Percentiles rank a stretch among this genome's conserved stretches.
phyloP scores from a whole-genome alignment of 208 protist species.

The Leishmania amazonensis region DNA sequence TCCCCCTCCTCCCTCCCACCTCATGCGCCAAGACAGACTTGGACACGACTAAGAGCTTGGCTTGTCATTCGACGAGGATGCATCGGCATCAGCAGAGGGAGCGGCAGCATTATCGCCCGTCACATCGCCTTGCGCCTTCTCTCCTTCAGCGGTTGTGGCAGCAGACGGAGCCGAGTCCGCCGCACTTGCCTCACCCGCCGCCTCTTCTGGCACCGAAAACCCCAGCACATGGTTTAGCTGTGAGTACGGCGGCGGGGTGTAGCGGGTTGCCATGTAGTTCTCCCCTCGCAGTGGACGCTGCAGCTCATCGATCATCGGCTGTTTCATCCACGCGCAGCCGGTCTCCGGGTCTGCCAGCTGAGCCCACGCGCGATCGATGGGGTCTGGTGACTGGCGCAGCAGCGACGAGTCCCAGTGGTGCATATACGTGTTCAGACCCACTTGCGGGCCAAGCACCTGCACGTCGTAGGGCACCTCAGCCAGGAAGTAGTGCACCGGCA shows the following conservation, averaged over 20 bases:
- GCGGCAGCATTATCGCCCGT: background rate
- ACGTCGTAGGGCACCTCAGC: conserved; percentile 86
- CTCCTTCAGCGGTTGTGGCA: background rate
- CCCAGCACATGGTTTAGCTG: conserved; percentile 62
- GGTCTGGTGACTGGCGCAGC: conserved; percentile 86
- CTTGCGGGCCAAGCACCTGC: conserved; percentile 79
- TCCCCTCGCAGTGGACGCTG: conserved; percentile 82
- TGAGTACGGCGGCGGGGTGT: conserved; percentile 87
- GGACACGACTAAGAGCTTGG: conserved; percentile 3
- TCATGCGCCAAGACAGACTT: background rate
- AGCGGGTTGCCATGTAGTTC: conserved; percentile 85
- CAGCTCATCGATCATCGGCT: conserved; percentile 80
- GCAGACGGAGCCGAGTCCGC: background rate
- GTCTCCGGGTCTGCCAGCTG: conserved; percentile 79
- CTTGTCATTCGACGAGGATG: background rate
- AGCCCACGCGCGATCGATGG: conserved; percentile 89
- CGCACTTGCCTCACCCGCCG: background rate
- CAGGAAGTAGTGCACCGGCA: conserved; percentile 89
- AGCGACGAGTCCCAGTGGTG: conserved; percentile 77
- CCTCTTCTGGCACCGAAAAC: conserved; percentile 26
- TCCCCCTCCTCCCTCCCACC: background rate
- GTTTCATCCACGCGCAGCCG: conserved; percentile 87
- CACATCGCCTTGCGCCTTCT: background rate
- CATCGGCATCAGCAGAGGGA: background rate
- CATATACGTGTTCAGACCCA: conserved; percentile 79